Evolutionary conservation across 495 filamentous ascomycete species (phyloP).

Genomic region (Neurospora sp.): DNA sequence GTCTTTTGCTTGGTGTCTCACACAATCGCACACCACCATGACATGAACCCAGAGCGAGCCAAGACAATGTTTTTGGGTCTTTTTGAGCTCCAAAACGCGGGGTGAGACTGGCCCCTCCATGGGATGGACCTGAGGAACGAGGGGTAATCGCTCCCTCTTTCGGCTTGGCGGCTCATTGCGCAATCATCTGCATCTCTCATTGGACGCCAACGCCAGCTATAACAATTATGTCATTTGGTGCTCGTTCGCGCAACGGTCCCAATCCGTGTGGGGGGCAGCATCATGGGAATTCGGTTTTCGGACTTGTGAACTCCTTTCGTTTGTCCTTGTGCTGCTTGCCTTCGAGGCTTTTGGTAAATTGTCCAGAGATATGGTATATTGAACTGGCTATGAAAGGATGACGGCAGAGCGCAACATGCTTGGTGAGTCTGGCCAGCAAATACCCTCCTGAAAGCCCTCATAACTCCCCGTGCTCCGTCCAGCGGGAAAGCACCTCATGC

Average conservation of each 20-base stretch:
- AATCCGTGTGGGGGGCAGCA: not conserved
- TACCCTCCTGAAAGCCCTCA: not conserved
- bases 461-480: not conserved
- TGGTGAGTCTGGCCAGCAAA: not conserved
- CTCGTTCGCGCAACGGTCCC: slow-evolving; percentile 14
- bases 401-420: not conserved
- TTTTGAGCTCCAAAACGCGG: slow-evolving; percentile 9
- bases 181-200: slow-evolving; percentile 18
- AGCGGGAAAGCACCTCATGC: not conserved
- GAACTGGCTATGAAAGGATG: not conserved
- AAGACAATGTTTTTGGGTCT: not conserved
- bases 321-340: not conserved
- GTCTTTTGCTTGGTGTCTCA: not conserved
- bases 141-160: slow-evolving; percentile 23
- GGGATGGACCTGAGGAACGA: slow-evolving; percentile 7
- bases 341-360: not conserved
- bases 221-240: slow-evolving; percentile 25
- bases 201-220: slow-evolving; percentile 7
- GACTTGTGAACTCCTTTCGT: not conserved
- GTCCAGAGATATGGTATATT: too few relatives aligned
- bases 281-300: slow-evolving; percentile 2
- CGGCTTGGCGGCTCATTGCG: slow-evolving; percentile 25
- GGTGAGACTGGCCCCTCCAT: slow-evolving; percentile 20
- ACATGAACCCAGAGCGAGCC: not conserved
- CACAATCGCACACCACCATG: not conserved